Base-by-base conservation (phyloP, 129 eudicot genomes). In the Lonicera japonica region DNA sequence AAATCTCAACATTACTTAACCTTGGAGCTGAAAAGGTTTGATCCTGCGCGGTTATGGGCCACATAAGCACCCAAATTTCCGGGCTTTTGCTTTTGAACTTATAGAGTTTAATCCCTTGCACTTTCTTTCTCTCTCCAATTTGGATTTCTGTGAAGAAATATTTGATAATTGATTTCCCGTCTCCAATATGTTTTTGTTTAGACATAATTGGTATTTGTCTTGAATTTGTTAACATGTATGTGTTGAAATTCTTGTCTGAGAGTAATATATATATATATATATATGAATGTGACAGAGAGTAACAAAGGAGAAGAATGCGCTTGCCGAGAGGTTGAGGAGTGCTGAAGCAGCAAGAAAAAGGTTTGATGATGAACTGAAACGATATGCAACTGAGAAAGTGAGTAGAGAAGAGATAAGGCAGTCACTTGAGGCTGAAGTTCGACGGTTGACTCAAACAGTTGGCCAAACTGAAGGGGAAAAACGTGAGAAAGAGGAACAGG, bases 391-490 rank as follows among this genome's bases (percentile, higher is more conserved):
- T 8, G 99, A 94, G 69, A 94, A 94, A 55, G 86, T 77, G 64
- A 82, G 80, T 39, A 80, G 89, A 25, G 95, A 94, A 77, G 96
- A 94, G 69, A 69, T 88, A 18, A 70, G 99, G 54, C 83, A 85
- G 72, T 94, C 99, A 25, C 95, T 94, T 21, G 99, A 94, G 76
- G 96, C 86, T 57, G 96, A 94, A 74, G 83, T 94, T 57, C 89
- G 95, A 46, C 78, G 92, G 16, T 63, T 94, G 79, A 94, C 83
- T 25, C 86, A 85, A 77, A 85, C 99, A 29, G 99, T 94, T 56
- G 99, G 95, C 71, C 95, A 94, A 61, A 88, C 96, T 0, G 92
- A 85, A 85, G 96, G 82, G 54, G 99, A 88, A 75, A 94, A 94
- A 61, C 89, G 95, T 68, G 96, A 94, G 72, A 94, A 88, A 66